These are phyloP conservation scores for Inga oerstediana DNA, from an alignment of 306 rosid genomes.

Conservation along the genomic window DNA sequence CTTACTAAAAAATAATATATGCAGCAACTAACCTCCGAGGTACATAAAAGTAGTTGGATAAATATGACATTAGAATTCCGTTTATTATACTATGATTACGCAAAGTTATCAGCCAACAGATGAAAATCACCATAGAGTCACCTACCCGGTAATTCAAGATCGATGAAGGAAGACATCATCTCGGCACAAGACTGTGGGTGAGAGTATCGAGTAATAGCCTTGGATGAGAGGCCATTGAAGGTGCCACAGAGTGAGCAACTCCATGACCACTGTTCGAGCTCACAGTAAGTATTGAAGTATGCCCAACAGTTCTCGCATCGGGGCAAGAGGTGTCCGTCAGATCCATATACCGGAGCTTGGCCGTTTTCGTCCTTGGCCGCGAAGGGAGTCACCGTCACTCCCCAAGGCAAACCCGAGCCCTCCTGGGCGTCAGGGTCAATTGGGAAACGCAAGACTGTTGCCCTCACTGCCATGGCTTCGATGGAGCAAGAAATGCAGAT, in stretches of 20 bases:
- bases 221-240: constrained; percentile 81
- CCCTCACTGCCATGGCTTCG: constrained; percentile 74
- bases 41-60: background rate
- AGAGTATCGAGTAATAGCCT: constrained; percentile 78
- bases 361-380: constrained; percentile 69
- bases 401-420: constrained; percentile 90
- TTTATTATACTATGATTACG: background rate
- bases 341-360: constrained; percentile 70
- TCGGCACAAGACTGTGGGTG: constrained; percentile 78
- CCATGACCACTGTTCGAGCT: constrained; percentile 95
- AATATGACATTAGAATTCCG: background rate
- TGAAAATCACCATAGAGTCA: background rate
- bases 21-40: background rate
- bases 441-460: constrained; percentile 85
- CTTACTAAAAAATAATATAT: background rate
- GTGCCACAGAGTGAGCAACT: constrained; percentile 84
- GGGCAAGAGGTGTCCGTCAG: constrained; percentile 66
- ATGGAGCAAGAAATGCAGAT: background rate
- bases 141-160: constrained; percentile 85
- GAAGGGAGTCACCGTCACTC: constrained; percentile 83
- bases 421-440: constrained; percentile 81
- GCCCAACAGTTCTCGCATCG: constrained; percentile 96
- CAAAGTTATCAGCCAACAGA: constrained; percentile 22
- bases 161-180: constrained; percentile 89
- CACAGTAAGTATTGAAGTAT: constrained; percentile 86